A percentile compares a stretch with the other conserved stretches of the same genome.
These are phyloP conservation scores for Yamadazyma tumulicola DNA, from an alignment of 805 yeast species.

Conservation along the genomic window DNA sequence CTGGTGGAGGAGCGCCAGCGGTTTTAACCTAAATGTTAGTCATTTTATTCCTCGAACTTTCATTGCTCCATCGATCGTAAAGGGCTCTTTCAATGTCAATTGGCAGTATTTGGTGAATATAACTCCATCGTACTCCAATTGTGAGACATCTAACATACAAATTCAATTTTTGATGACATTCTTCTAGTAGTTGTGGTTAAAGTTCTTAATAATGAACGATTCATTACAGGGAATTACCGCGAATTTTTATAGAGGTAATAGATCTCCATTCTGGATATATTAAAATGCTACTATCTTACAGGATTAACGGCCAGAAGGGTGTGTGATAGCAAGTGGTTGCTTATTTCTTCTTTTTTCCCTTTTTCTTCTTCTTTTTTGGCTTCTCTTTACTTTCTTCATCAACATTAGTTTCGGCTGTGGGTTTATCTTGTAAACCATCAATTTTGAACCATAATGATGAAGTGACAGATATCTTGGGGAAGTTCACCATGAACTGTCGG, in stretches of 20 bases:
- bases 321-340: background rate
- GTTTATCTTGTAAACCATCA: background rate
- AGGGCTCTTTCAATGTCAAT: too few species aligned
- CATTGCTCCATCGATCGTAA: too few species aligned
- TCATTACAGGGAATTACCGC: constrained; percentile 3
- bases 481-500: constrained; percentile 1
- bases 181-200: constrained; percentile 10
- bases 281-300: background rate
- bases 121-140: too few species aligned
- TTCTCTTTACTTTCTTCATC: constrained; percentile 26
- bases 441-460: background rate
- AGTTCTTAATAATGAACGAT: constrained; percentile 10
- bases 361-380: constrained; percentile 24
- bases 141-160: constrained; percentile 11
- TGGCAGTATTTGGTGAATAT: too few species aligned
- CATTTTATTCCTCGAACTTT: constrained; percentile 8
- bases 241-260: background rate
- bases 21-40: constrained; percentile 49
- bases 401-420: constrained; percentile 1
- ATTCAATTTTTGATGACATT: constrained; percentile 13
- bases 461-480: constrained; percentile 3
- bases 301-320: background rate
- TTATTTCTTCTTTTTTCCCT: constrained; percentile 6
- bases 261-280: background rate
- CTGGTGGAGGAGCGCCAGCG: constrained; percentile 88